Conservation (phyloP, 2,329 filamentous ascomycete genomes). For the Ascochyta rabiei region DNA sequence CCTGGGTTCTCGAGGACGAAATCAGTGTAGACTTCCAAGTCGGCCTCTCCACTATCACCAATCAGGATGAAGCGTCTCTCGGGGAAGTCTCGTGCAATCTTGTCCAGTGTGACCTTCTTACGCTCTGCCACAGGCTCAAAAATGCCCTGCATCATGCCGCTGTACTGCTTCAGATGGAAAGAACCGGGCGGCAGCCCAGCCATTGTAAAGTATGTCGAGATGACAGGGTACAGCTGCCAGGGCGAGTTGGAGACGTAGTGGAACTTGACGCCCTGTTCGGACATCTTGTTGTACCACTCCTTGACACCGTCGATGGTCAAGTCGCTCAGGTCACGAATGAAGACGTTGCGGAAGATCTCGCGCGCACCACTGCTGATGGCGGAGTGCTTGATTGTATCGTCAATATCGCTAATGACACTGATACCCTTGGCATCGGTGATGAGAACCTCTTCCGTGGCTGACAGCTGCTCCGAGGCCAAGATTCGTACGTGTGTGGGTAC, state of each 20-base stretch:
- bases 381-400: conserved; percentile 96
- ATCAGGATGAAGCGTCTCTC: conserved; percentile 87
- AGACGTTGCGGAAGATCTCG: conserved; percentile 96
- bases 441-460: conserved; percentile 76
- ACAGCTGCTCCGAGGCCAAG: conserved; percentile 82
- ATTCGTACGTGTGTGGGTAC: conserved; percentile 88
- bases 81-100: conserved; percentile 87
- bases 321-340: conserved; percentile 82
- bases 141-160: conserved; percentile 95
- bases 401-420: conserved; percentile 95
- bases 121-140: conserved; percentile 96
- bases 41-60: conserved; percentile 94
- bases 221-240: conserved; percentile 93
- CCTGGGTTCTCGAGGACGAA: conserved; percentile 84
- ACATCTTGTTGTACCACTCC: conserved; percentile 85
- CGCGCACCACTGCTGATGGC: conserved; percentile 85
- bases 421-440: conserved; percentile 80
- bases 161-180: conserved; percentile 94
- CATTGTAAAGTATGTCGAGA: conserved; percentile 82
- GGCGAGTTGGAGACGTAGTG: conserved; percentile 99
- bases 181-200: conserved; percentile 85
- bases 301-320: conserved; percentile 84
- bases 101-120: conserved; percentile 86
- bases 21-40: conserved; percentile 96
- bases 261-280: conserved; percentile 80